These are phyloP conservation scores for Penicillium sp. DNA, from an alignment of 2,329 filamentous ascomycete species.

Conservation along the genomic window DNA sequence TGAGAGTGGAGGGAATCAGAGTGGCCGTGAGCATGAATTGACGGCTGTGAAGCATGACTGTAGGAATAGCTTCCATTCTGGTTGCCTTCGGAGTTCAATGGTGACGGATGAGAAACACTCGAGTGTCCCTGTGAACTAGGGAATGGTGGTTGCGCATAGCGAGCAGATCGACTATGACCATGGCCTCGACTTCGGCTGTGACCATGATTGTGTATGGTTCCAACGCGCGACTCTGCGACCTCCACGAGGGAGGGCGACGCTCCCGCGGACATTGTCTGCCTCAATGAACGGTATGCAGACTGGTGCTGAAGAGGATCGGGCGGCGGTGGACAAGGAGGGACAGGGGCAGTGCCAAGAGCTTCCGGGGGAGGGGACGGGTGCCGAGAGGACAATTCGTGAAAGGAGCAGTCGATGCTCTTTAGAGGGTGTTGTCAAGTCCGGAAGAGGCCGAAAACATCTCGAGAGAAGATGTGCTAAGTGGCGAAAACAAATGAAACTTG, in stretches of 20 bases:
- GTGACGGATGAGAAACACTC: slow-evolving; percentile 15
- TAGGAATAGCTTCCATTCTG: slow-evolving; percentile 17
- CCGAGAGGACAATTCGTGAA: not conserved
- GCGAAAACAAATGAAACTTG: not conserved
- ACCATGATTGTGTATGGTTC: slow-evolving; percentile 19
- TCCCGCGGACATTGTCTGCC: slow-evolving; percentile 31
- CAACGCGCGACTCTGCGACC: slow-evolving; percentile 20
- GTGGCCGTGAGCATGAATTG: slow-evolving; percentile 29
- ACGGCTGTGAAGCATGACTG: slow-evolving; percentile 21
- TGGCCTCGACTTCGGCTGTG: slow-evolving; percentile 24
- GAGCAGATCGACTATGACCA: slow-evolving; percentile 32
- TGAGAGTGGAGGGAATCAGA: slow-evolving; percentile 33
- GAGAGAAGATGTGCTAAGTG: not conserved
- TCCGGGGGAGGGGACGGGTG: not conserved
- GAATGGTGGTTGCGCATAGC: slow-evolving; percentile 25
- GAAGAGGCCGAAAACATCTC: slow-evolving; percentile 3
- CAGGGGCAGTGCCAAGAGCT: slow-evolving; percentile 10
- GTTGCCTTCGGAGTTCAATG: slow-evolving; percentile 9
- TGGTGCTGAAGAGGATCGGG: slow-evolving; percentile 8
- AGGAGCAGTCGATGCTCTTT: slow-evolving; percentile 4
- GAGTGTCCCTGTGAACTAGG: slow-evolving; percentile 20
- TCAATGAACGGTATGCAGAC: slow-evolving; percentile 3
- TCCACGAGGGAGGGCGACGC: slow-evolving; percentile 26
- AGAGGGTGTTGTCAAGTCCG: not conserved
- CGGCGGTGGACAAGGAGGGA: slow-evolving; percentile 5